Conservation (phyloP, 2,329 filamentous ascomycete species). For the Bipolaris sorokiniana region DNA sequence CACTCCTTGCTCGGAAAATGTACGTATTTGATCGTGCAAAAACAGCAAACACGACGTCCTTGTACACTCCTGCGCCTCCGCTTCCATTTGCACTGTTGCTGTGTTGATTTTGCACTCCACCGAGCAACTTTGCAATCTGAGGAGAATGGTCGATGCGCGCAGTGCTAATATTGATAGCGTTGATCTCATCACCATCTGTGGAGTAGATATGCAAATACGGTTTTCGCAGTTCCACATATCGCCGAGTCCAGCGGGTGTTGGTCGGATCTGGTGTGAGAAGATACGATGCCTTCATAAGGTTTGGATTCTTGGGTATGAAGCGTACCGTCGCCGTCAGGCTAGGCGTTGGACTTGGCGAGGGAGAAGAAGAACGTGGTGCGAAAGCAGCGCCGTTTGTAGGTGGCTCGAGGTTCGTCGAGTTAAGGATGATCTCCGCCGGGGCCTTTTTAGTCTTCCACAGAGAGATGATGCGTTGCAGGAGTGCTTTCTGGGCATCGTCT, state of each 20-base stretch:
- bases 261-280: conserved; percentile 83
- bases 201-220: conserved; percentile 93
- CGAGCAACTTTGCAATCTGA: conserved; percentile 78
- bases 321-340: conserved; percentile 78
- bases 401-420: conserved; percentile 65
- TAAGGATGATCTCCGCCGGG: conserved; percentile 55
- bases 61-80: conserved; percentile 43
- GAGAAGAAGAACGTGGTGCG: conserved; percentile 48
- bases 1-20: conserved; percentile 87
- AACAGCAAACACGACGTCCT: conserved; percentile 81
- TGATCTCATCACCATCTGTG: conserved; percentile 86
- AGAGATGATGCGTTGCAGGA: conserved; percentile 62
- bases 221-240: conserved; percentile 88
- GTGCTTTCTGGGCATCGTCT: conserved; percentile 46
- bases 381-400: conserved; percentile 66
- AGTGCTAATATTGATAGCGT: conserved; percentile 85
- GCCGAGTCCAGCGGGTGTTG: conserved; percentile 83
- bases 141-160: conserved; percentile 92
- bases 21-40: conserved; percentile 96
- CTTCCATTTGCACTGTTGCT: conserved; percentile 14
- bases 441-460: conserved; percentile 64
- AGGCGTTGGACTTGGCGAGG: conserved; percentile 54
- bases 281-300: conserved; percentile 81
- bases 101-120: conserved; percentile 40
- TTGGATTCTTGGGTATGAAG: conserved; percentile 75